Evolutionary conservation across 805 yeast genomes (phyloP), one percentile per base, ranked within the genome.

Genomic region (Starmera quercuum): DNA sequence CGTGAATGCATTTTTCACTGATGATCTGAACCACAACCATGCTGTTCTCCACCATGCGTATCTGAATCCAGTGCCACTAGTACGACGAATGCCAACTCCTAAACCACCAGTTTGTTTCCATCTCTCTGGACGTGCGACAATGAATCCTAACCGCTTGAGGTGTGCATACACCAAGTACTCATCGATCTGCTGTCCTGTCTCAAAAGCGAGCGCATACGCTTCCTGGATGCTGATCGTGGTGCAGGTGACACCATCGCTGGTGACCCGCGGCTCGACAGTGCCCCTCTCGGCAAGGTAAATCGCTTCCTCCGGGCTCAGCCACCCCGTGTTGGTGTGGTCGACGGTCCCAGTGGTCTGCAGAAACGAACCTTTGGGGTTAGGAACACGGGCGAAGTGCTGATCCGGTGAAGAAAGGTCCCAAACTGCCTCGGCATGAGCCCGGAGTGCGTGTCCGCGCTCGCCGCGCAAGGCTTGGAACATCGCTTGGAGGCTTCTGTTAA

Each of bases 271-370:
- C 21, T 66, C 59, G 45, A 73, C 54, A 3, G 78, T 66, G 2
- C 97, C 97, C 49, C 97, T 63, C 52, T 88, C 95, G 2, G 79
- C 72, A 35, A 88, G 59, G 53, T 87, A 88, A 1, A 86, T 60
- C 7, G 78, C 69, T 46, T 88, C 97, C 37, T 83, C 75, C 13
- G 73, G 71, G 16, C 57, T 61, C 24, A 88, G 60, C 65, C 71
- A 68, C 32, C 75, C 59, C 4, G 66, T 58, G 2, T 72, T 73
- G 3, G 61, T 47, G 12, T 57, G 54, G 38, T 73, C 78, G 2
- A 75, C 66, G 24, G 49, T 55, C 0, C 97, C 97, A 61, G 83
- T 69, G 20, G 83, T 78, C 39, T 75, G 75, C 45, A 85, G 68
- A 47, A 74, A 83, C 25, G 77, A 75, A 0, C 97, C 97, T 39